Evolutionary conservation across 2,329 filamentous ascomycete genomes (phyloP).

Genomic region (Sarocladiaceae sp.): DNA sequence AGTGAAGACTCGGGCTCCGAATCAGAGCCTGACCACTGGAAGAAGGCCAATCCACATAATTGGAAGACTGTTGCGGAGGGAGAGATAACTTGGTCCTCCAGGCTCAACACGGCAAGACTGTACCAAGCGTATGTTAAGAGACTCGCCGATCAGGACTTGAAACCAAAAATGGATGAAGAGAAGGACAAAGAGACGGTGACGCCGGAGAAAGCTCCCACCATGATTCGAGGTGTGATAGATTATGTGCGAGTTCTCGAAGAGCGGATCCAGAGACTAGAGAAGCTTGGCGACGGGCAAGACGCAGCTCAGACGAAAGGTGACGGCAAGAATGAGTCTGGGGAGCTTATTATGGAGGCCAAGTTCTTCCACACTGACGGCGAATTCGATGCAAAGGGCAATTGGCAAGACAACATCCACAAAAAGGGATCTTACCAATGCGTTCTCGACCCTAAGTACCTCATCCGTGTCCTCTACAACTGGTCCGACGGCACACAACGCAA

Average conservation of each 20-base stretch:
- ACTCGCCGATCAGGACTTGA: too few species aligned
- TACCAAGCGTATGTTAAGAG: too few species aligned
- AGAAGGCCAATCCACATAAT: too few species aligned
- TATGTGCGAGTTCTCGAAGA: background rate
- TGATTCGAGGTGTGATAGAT: background rate
- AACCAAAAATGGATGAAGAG: too few species aligned
- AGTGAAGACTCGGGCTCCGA: too few species aligned
- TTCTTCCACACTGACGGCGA: background rate
- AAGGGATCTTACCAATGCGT: background rate
- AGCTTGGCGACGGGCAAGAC: constrained; percentile 9
- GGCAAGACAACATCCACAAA: background rate
- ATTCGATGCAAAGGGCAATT: constrained; percentile 11
- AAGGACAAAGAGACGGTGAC: too few species aligned
- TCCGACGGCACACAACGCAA: background rate
- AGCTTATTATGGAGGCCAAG: background rate
- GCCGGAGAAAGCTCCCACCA: background rate
- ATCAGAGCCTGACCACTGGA: too few species aligned
- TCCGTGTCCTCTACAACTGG: background rate
- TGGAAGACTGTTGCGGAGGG: too few species aligned
- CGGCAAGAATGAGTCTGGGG: too few species aligned
- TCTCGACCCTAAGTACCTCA: background rate
- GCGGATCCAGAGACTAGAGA: constrained; percentile 2
- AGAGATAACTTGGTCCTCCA: too few species aligned
- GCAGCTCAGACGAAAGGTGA: too few species aligned
- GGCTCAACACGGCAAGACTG: too few species aligned